Evolutionary conservation across 2,329 filamentous ascomycete genomes (phyloP).

Genomic region (Mycogone perniciosa): DNA sequence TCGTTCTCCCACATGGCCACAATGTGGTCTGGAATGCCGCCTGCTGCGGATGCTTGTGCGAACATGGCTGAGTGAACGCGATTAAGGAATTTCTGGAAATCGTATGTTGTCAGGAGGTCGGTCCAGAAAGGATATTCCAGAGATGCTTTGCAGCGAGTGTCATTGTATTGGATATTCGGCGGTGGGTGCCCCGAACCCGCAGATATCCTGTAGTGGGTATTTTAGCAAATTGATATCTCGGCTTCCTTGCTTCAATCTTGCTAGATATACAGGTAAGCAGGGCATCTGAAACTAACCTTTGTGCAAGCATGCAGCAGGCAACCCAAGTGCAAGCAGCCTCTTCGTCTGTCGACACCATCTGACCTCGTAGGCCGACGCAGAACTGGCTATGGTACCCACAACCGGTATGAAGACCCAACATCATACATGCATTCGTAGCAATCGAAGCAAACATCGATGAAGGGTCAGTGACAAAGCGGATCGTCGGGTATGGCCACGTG

Average conservation of each 20-base stretch:
- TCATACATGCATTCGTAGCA: constrained; percentile 41
- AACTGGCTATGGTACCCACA: constrained; percentile 45
- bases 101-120: constrained; percentile 37
- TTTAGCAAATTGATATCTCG: not conserved
- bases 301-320: constrained; percentile 45
- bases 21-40: constrained; percentile 40
- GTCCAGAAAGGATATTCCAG: constrained; percentile 36
- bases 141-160: constrained; percentile 36
- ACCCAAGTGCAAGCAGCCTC: constrained; percentile 49
- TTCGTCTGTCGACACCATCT: constrained; percentile 41
- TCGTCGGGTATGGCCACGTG: constrained; percentile 45
- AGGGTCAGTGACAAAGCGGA: constrained; percentile 46
- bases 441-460: constrained; percentile 41
- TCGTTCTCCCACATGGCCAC: constrained; percentile 47
- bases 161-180: constrained; percentile 44
- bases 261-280: not conserved
- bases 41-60: constrained; percentile 40
- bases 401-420: constrained; percentile 47
- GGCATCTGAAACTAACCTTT: constrained; percentile 31
- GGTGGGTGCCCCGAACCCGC: constrained; percentile 40
- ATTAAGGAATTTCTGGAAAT: constrained; percentile 46
- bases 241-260: too few relatives aligned
- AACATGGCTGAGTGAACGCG: constrained; percentile 42
- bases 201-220: not conserved
- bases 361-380: constrained; percentile 36